Base-by-base conservation (phyloP, 306 rosid species). In the Psophocarpus tetragonolobus region DNA sequence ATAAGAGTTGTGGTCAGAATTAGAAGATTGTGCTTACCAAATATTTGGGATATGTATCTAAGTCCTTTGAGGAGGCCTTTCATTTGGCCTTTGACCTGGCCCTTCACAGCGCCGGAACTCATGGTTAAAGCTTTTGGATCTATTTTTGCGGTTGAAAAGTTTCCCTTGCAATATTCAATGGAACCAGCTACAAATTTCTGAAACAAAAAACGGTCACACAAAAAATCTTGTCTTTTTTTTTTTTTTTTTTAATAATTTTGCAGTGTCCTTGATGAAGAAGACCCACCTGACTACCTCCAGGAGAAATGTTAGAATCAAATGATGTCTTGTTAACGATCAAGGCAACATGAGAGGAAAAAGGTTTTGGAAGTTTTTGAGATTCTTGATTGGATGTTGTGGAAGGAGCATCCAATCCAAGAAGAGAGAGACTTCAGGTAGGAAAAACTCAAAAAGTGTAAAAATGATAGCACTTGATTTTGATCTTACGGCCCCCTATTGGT, bases 61-160 rank as follows among this genome's bases (percentile, higher is more conserved):
- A 96, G 88, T 51, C 99, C 99, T 73, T 90, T 92, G 6, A 96
- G 84, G 74, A 96, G 83, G 73, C 96, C 95, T 85, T 96, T 96
- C 53, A 77, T 41, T 11, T 82, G 82, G 41, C 85, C 85, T 64
- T 82, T 82, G 75, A 91, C 93, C 67, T 14, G 30, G 9, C 71
- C 71, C 10, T 36, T 35, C 30, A 65, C 29, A 42, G 85, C 76
- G 14, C 42, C 8, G 7, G 87, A 32, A 85, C 68, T 4, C 86
- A 91, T 87, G 51, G 35, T 74, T 6, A 57, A 48, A 51, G 54
- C 65, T 44, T 39, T 82, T 66, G 12, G 32, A 33, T 57, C 41
- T 78, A 78, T 56, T 0, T 64, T 44, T 39, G 63, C 73, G 24
- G 39, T 70, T 47, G 23, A 82, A 74, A 74, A 32, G 36, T 48